These are phyloP conservation scores for Acrodontium crateriforme DNA, from an alignment of 2,329 filamentous ascomycete genomes.

Conservation along the genomic window DNA sequence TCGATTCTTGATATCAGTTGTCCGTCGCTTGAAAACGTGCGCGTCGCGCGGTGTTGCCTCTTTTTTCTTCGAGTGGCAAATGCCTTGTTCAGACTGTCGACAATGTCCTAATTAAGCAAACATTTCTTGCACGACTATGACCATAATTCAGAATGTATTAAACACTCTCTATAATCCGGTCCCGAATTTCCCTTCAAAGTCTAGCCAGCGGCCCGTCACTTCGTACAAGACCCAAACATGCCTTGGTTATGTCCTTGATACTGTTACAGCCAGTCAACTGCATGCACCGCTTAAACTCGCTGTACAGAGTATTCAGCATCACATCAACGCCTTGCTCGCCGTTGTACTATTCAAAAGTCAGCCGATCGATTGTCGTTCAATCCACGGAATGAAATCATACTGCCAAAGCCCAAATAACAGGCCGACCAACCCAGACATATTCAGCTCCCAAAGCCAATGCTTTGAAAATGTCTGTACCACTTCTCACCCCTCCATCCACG, in stretches of 20 bases:
- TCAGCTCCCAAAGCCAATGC: constrained; percentile 39
- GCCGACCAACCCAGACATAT: constrained; percentile 36
- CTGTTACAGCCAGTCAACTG: constrained; percentile 23
- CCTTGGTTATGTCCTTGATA: constrained; percentile 22
- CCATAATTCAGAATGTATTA: too few species aligned
- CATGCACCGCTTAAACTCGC: constrained; percentile 22
- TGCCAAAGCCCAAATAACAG: constrained; percentile 37
- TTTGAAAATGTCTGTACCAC: constrained; percentile 45
- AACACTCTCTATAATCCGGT: too few species aligned
- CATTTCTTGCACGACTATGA: too few species aligned
- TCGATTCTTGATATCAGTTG: too few species aligned
- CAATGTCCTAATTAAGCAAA: too few species aligned
- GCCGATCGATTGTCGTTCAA: not conserved
- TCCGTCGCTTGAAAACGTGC: too few species aligned
- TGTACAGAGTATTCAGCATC: constrained; percentile 27
- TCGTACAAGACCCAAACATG: constrained; percentile 18
- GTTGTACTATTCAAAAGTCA: constrained; percentile 18
- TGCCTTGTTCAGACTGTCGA: too few species aligned
- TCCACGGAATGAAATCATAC: constrained; percentile 7
- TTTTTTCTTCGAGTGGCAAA: too few species aligned
- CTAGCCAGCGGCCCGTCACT: constrained; percentile 22
- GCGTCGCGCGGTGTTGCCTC: too few species aligned
- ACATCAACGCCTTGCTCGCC: constrained; percentile 25
- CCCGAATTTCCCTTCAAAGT: too few species aligned
- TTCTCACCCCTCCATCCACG: constrained; percentile 45